Evolutionary conservation across 768 basidiomycete genomes (phyloP).

Genomic region (Pleurotus ostreatus): DNA sequence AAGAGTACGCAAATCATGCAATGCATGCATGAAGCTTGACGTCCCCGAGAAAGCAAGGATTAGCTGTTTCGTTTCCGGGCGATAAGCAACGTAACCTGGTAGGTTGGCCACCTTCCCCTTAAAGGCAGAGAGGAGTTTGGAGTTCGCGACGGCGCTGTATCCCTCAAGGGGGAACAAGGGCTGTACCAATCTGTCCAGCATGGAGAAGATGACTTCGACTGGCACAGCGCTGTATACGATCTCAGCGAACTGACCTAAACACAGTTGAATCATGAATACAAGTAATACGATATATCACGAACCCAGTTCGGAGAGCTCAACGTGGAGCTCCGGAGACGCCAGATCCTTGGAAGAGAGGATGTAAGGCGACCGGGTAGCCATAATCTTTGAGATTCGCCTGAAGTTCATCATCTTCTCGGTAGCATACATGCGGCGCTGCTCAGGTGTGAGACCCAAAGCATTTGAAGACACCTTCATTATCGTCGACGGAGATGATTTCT

Average conservation of each 20-base stretch:
- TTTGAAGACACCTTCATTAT: background rate
- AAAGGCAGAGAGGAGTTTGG: conserved; percentile 32
- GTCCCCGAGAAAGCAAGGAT: conserved; percentile 54
- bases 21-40: conserved; percentile 33
- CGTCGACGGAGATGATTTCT: background rate
- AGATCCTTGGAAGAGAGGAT: conserved; percentile 37
- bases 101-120: conserved; percentile 38
- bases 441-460: conserved; percentile 25
- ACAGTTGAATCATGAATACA: background rate
- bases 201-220: conserved; percentile 37
- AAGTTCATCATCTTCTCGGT: conserved; percentile 53
- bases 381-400: conserved; percentile 45
- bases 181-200: conserved; percentile 32
- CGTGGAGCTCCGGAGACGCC: conserved; percentile 29
- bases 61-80: conserved; percentile 39
- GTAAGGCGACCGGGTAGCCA: conserved; percentile 42
- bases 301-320: conserved; percentile 43
- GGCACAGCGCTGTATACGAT: conserved; percentile 41
- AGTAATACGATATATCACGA: conserved; percentile 11
- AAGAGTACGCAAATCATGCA: conserved; percentile 42
- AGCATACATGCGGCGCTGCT: conserved; percentile 46
- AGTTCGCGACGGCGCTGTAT: conserved; percentile 33
- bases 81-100: conserved; percentile 44
- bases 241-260: conserved; percentile 52
- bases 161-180: conserved; percentile 48